Conservation (phyloP, 108 stramenopile species). For the Aurantiochytrium sp. region DNA sequence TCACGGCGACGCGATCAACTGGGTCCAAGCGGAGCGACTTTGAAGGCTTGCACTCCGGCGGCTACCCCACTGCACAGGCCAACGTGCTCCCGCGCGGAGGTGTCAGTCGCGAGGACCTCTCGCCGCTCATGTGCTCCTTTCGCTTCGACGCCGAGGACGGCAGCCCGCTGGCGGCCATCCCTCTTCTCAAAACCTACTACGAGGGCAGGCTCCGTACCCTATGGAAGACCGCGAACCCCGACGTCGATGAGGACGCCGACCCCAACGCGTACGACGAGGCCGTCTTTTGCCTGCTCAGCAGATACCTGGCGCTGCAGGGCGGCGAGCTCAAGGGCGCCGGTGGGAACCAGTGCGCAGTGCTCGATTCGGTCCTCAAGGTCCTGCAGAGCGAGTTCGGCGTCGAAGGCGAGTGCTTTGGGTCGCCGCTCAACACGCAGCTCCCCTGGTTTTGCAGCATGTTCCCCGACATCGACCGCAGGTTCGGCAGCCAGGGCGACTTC, state of each 20-base stretch:
- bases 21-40: no score
- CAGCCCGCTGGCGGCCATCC: not conserved
- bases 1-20: no score
- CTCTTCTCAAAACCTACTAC: not conserved
- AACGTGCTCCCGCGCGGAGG: not conserved
- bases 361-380: conserved; percentile 52
- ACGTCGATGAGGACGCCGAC: not conserved
- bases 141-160: not conserved
- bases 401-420: conserved; percentile 63
- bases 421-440: conserved; percentile 62
- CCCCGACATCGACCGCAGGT: conserved; percentile 44
- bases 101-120: not conserved
- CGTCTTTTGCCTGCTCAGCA: conserved; percentile 40
- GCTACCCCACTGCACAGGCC: no score
- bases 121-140: not conserved
- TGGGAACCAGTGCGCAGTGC: conserved; percentile 56
- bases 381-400: conserved; percentile 37
- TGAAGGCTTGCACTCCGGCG: no score
- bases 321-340: conserved; percentile 42
- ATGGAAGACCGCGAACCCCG: not conserved
- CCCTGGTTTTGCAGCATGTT: conserved; percentile 57
- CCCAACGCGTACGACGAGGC: not conserved
- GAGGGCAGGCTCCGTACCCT: not conserved
- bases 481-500: conserved; percentile 48
- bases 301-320: conserved; percentile 50